Conservation (phyloP, 768 basidiomycete genomes). For the Mycena filopes region DNA sequence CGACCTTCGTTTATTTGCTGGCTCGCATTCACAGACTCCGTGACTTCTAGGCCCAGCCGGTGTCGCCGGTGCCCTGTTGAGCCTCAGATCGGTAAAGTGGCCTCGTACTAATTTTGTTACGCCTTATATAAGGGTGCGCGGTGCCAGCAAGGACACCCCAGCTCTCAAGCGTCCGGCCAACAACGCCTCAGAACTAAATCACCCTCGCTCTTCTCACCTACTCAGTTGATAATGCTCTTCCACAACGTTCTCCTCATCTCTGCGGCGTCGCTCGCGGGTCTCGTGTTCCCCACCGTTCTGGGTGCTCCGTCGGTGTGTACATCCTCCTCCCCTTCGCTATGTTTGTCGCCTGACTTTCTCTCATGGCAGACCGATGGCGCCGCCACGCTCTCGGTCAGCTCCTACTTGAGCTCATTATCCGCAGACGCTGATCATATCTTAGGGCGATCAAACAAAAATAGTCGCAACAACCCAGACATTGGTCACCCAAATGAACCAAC, state of each 20-base stretch:
- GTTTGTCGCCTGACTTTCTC: no score
- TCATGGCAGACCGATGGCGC: no score
- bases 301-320: no score
- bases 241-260: constrained; percentile 4
- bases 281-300: no score
- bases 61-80: not conserved
- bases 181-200: not conserved
- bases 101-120: no score
- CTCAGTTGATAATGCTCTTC: not conserved
- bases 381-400: no score
- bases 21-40: not conserved
- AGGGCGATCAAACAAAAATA: no score
- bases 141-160: not conserved
- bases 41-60: not conserved
- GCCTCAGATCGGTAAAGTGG: not conserved
- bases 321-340: no score
- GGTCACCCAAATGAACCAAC: no score
- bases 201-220: not conserved
- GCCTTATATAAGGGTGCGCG: not conserved
- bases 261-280: not conserved
- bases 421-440: no score
- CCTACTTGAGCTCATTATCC: no score
- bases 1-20: not conserved
- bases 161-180: constrained; percentile 2
- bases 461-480: no score